A percentile compares a stretch with the other conserved stretches of the same genome.
These are phyloP conservation scores for Albatrellus ellisii DNA, from an alignment of 768 basidiomycete genomes.

Conservation along the genomic window DNA sequence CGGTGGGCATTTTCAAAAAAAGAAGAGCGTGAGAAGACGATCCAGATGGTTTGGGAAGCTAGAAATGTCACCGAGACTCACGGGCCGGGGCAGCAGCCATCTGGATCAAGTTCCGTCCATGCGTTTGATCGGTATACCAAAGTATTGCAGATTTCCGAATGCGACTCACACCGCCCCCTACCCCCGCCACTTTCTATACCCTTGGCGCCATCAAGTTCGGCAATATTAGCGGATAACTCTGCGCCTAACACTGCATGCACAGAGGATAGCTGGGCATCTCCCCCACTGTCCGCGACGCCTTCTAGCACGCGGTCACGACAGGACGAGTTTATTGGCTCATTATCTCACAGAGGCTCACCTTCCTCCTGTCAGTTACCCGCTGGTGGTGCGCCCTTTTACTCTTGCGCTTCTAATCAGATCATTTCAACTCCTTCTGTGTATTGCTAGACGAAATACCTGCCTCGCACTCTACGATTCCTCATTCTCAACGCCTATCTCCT, in stretches of 20 bases:
- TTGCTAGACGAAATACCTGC: no score
- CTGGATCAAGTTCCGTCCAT: conserved; percentile 2
- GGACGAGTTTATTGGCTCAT: conserved; percentile 3
- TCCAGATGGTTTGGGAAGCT: conserved; percentile 35
- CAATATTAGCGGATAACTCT: conserved; percentile 5
- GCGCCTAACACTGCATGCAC: conserved; percentile 9
- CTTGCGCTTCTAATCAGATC: no score
- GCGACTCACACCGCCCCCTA: conserved; percentile 9
- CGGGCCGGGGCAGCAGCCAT: neutral
- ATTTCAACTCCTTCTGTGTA: no score
- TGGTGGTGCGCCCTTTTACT: conserved; percentile 8
- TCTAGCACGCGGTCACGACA: conserved; percentile 10
- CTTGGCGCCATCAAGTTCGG: conserved; percentile 1
- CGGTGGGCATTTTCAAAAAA: conserved; percentile 71
- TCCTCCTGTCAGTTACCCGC: conserved; percentile 10
- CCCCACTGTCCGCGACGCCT: conserved; percentile 9
- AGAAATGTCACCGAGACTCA: conserved; percentile 11
- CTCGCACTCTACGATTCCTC: no score
- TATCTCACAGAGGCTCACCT: conserved; percentile 7
- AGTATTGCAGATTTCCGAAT: conserved; percentile 6
- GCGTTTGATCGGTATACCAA: conserved; percentile 7
- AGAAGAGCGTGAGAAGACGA: conserved; percentile 54
- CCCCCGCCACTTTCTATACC: conserved; percentile 13
- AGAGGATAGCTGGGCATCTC: conserved; percentile 13
- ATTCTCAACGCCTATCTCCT: no score